Evolutionary conservation across 202 grass and related monocot species (phyloP), one percentile per base, ranked within the genome.

Genomic region (Setaria italica): DNA sequence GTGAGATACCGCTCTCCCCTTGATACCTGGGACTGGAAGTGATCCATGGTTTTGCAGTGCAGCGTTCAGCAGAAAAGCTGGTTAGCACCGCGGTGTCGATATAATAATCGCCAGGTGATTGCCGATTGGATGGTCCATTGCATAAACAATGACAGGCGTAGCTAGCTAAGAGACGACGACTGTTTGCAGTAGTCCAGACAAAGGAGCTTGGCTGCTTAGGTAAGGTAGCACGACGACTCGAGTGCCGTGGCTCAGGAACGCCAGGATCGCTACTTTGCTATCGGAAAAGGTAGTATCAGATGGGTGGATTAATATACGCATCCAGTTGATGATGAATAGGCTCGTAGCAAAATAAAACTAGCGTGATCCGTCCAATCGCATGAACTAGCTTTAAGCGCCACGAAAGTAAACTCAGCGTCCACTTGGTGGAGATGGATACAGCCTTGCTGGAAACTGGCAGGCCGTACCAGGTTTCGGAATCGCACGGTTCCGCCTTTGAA

Each of bases 211-310:
- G 25, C 25, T 25, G 25, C 25, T 45, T 25, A 59, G 59, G 59
- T 81, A 67, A 20, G 46, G 46, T 86, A 74, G 84, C 85, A 50
- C 34, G 60, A 42, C 82, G 85, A 60, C 19, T 15, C 0, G 21
- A 33, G 63, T 8, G 55, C 2, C 62, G 20, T 37, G 56, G 17
- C 9, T 77, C 20, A 0, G 9, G 10, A 11, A 48, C 1, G 11
- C 1, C 46, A 32, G 53, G 35, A 69, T 20, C 41, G 20, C 10
- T 47, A 41, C 15, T 7, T 75, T 75, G 9, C n/a, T 53, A 41
- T 70, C 37, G 25, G 29, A 21, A 5, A 39, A 51, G 57, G 73
- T 70, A 59, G 35, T 8, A 25, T 67, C 8, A 65, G 42, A 14
- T 49, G 54, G 17, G 16, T 29, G 19, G 13, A 13, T 10, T 32